Evolutionary conservation across 805 yeast genomes (phyloP), one percentile per base, ranked within the genome.

Genomic region (Candida hispaniensis): DNA sequence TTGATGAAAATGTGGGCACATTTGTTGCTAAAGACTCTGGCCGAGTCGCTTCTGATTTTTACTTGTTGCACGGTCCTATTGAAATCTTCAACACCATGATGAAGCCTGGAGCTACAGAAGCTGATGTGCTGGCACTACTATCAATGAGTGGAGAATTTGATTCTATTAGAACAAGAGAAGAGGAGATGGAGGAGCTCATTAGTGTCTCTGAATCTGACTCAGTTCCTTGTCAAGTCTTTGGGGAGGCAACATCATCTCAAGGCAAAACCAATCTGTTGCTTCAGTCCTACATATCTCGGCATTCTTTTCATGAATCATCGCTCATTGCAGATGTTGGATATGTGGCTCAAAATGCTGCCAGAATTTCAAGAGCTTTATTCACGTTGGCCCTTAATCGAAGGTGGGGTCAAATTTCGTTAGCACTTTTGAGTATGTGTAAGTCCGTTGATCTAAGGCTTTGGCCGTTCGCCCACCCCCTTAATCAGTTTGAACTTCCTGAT

Each of bases 121-220:
- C 96, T 0, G 96, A 85, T 55, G 76, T 86, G 1, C 55, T 91
- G 12, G 75, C 94, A 0, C 76, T 86, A 71, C 71, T 91, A 32
- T 75, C 93, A 52, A 78, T 79, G 81, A 80, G 95, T 55, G 75
- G 82, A 38, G 99, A 91, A 55, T 91, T 93, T 55, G 96, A 86
- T 49, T 75, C 82, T 38, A 72, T 91, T 29, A 83, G 82, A 47
- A 75, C 79, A 44, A 70, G 99, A 42, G 85, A 79, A 43, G 98
- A 91, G 42, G 99, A 91, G 50, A 58, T 73, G 7, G 60, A 60
- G 8, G 99, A 93, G 52, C 63, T 93, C 39, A 69, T 71, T 13
- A 58, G 61, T 21, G 54, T 88, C 36, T 52, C 65, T 19, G 82
- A 79, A 5, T 60, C 61, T 1, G 66, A 73, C 17, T 33, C 41